Evolutionary conservation across 1,139 yeast species (phyloP).

Genomic region (Hansenula anomala): DNA sequence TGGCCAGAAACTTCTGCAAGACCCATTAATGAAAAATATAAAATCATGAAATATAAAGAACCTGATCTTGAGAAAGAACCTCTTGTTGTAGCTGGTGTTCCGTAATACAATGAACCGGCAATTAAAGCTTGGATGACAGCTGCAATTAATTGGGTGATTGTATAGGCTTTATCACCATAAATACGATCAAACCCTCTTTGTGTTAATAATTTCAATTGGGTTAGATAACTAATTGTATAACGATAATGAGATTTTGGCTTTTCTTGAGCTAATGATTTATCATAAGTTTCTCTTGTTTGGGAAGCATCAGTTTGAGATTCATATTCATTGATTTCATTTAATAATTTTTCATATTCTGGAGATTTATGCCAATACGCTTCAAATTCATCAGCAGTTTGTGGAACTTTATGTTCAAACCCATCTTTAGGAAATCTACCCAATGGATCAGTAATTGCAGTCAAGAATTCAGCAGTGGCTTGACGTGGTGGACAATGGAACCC

Average conservation of each 20-base stretch:
- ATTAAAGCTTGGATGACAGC: conserved; percentile 48
- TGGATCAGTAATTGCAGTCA: conserved; percentile 55
- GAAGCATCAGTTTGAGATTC: conserved; percentile 35
- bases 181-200: conserved; percentile 48
- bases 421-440: conserved; percentile 43
- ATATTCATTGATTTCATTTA: conserved; percentile 40
- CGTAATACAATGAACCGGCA: conserved; percentile 42
- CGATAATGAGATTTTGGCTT: conserved; percentile 37
- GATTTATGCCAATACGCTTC: conserved; percentile 60
- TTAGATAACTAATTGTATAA: conserved; percentile 39
- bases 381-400: conserved; percentile 65
- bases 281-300: conserved; percentile 32
- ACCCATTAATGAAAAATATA: conserved; percentile 49
- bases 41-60: conserved; percentile 44
- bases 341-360: conserved; percentile 38
- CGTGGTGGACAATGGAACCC: conserved; percentile 49
- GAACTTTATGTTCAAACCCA: conserved; percentile 58
- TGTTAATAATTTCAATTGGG: conserved; percentile 43
- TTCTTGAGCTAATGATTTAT: conserved; percentile 35
- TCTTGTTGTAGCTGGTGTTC: conserved; percentile 23
- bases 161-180: conserved; percentile 45
- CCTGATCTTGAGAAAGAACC: conserved; percentile 60
- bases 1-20: conserved; percentile 44
- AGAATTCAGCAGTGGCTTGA: conserved; percentile 52
- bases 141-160: conserved; percentile 41